phyloP scores from a whole-genome alignment of 495 filamentous ascomycete species.

The Extremus antarcticus region DNA sequence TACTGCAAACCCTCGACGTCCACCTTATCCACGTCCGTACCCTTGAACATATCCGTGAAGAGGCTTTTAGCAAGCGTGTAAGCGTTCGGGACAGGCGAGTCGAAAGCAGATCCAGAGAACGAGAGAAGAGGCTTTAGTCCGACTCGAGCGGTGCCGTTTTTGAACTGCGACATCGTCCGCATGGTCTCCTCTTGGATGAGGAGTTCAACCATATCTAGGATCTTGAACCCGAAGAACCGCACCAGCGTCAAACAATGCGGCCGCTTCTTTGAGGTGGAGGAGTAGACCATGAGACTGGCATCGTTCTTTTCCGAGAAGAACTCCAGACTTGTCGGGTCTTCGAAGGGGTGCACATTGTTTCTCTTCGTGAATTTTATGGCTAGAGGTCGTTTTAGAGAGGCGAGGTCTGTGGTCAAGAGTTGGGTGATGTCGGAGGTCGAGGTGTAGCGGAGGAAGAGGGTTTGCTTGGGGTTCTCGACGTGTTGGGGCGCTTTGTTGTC shows the following conservation, averaged over 20 bases:
- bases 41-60: slow-evolving; percentile 83
- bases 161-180: slow-evolving; percentile 62
- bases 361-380: slow-evolving; percentile 88
- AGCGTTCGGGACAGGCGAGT: slow-evolving; percentile 57
- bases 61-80: slow-evolving; percentile 79
- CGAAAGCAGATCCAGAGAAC: slow-evolving; percentile 77
- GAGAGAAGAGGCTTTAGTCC: slow-evolving; percentile 79
- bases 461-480: slow-evolving; percentile 75
- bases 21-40: slow-evolving; percentile 59
- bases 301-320: slow-evolving; percentile 97
- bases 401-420: slow-evolving; percentile 69
- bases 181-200: slow-evolving; percentile 58
- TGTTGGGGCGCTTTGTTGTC: slow-evolving; percentile 83
- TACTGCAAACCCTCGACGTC: slow-evolving; percentile 93
- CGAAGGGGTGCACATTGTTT: slow-evolving; percentile 88
- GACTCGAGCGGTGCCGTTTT: slow-evolving; percentile 66
- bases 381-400: slow-evolving; percentile 66
- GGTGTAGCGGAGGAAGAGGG: slow-evolving; percentile 75
- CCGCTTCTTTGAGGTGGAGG: slow-evolving; percentile 79
- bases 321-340: slow-evolving; percentile 72
- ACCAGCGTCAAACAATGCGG: slow-evolving; percentile 79
- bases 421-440: slow-evolving; percentile 67
- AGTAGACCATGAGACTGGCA: slow-evolving; percentile 67
- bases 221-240: slow-evolving; percentile 69
- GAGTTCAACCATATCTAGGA: slow-evolving; percentile 90